Conservation (phyloP, 306 rosid genomes). For the Erythrophleum fordii region DNA sequence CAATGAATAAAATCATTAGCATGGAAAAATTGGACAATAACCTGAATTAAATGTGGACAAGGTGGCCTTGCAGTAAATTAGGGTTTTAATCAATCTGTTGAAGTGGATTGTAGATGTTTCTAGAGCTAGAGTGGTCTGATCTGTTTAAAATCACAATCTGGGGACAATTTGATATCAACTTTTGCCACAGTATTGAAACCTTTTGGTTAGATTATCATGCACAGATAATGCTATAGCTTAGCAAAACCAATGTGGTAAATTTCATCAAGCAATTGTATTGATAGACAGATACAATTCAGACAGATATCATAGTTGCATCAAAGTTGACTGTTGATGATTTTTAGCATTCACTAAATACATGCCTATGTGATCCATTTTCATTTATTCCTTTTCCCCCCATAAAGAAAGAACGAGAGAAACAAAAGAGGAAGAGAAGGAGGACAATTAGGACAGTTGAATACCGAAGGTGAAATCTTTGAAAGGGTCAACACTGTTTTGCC, state of each 20-base stretch:
- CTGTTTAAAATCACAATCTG: too few relatives aligned
- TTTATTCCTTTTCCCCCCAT: neutral
- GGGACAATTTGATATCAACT: neutral
- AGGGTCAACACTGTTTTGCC: constrained; percentile 63
- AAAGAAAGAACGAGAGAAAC: constrained; percentile 25
- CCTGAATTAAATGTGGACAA: neutral
- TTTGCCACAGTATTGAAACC: neutral
- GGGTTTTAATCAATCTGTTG: constrained; percentile 4
- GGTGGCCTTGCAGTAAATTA: constrained; percentile 15
- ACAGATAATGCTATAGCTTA: neutral
- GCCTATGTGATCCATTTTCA: constrained; percentile 9
- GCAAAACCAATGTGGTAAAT: neutral
- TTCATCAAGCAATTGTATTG: constrained; percentile 26
- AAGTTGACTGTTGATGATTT: constrained; percentile 17
- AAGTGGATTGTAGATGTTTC: too few relatives aligned
- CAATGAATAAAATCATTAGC: neutral
- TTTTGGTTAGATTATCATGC: constrained; percentile 26
- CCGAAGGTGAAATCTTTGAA: constrained; percentile 68
- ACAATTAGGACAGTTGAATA: constrained; percentile 37
- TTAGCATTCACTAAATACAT: constrained; percentile 16
- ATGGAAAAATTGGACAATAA: neutral
- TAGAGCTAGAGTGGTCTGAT: too few relatives aligned
- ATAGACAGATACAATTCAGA: constrained; percentile 11
- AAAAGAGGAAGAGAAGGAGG: constrained; percentile 24
- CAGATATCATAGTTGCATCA: constrained; percentile 12